Evolutionary conservation across 2,329 filamentous ascomycete genomes (phyloP).

Genomic region (Helminthosporium solani): DNA sequence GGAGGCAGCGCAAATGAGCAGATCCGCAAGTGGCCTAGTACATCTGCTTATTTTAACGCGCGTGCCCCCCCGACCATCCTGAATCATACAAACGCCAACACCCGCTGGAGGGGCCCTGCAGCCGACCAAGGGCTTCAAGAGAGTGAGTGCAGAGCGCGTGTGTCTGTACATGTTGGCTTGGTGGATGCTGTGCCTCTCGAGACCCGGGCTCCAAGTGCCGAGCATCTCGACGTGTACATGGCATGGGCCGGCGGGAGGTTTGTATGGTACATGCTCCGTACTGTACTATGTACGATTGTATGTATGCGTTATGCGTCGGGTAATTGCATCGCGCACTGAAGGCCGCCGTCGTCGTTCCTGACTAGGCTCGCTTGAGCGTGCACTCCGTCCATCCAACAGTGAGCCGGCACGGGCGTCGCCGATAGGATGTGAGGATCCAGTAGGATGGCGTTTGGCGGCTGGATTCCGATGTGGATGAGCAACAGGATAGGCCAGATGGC

Average conservation of each 20-base stretch:
- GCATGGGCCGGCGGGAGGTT: no score
- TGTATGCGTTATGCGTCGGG: slow-evolving; percentile 8
- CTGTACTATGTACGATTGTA: no score
- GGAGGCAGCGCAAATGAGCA: slow-evolving; percentile 40
- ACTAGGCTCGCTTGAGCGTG: slow-evolving; percentile 10
- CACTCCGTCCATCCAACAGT: neutral
- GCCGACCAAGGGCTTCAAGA: slow-evolving; percentile 6
- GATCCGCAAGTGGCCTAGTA: slow-evolving; percentile 27
- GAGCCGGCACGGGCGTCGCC: slow-evolving; percentile 1
- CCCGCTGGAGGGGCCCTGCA: no score
- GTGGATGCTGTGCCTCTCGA: no score
- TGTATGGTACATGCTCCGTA: no score
- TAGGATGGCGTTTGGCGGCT: slow-evolving; percentile 3
- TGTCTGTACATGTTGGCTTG: no score
- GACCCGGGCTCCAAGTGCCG: no score
- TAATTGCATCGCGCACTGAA: slow-evolving; percentile 14
- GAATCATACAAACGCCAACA: slow-evolving; percentile 17
- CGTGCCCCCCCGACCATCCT: slow-evolving; percentile 19
- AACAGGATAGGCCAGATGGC: neutral
- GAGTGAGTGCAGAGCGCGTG: no score
- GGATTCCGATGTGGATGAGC: neutral
- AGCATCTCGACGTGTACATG: no score
- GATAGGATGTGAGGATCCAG: neutral
- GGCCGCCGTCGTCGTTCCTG: slow-evolving; percentile 14
- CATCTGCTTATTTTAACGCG: slow-evolving; percentile 31